Evolutionary conservation across 2,329 filamentous ascomycete genomes (phyloP), one percentile per base, ranked within the genome.

Genomic region (Rasamsonia emersonii): DNA sequence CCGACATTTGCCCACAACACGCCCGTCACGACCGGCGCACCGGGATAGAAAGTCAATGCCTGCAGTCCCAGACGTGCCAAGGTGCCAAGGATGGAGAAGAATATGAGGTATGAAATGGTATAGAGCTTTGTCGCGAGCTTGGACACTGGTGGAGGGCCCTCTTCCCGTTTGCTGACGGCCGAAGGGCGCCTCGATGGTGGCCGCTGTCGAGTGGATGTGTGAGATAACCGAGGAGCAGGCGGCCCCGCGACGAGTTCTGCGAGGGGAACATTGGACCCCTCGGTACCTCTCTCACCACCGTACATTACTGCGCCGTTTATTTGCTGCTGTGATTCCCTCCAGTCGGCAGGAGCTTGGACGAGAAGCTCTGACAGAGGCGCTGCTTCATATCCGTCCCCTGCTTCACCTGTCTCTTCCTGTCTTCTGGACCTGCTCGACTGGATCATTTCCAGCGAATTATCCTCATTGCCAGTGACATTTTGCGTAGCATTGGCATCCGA

Each of bases 1-100:
- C 68, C 75, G 28, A 94, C 79, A 49, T 96, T 95, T 38, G 86
- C 79, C 89, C 89, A 96, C 14, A 93, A 59, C 2, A 82, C 78
- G 30, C 76, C 72, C 34, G 84, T 88, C 4, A 75, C 65, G 14
- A 91, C 65, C 0, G 86, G 86, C 0, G 82, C 75, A 14, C 79
- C 81, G 1, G 82, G 77, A 53, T 93, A 95, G 35, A 70, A 75
- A 0, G 86, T 91, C 31, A 95, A 62, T 28, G 80, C 79, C 50
- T 86, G 76, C 5, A 94, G 62, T 3, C 86, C 88, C 1, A 95
- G 64, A 8, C 89, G 75, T 1, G 86, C 83, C 16, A 95, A 71
- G 0, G 86, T 91, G 20, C 89, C 89, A 23, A 89, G 60, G 11
- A 95, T 71, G 11, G 88, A 78, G 59, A 94, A 95, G 50, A 95